Evolutionary conservation across 2,329 filamentous ascomycete species (phyloP), one percentile per base, ranked within the genome.

Genomic region (Clonostachys solani): DNA sequence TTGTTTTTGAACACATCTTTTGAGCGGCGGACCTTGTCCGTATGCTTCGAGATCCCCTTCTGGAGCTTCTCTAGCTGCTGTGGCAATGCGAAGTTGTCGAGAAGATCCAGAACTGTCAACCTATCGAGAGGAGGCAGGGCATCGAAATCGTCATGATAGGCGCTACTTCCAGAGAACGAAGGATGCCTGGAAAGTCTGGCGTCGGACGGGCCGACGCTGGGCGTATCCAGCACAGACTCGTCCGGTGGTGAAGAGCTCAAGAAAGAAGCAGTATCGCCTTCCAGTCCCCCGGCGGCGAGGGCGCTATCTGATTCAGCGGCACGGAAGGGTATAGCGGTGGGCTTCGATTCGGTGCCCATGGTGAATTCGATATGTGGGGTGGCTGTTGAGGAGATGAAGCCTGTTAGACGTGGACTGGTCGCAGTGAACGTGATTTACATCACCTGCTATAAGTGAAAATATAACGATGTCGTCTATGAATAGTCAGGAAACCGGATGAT

Each of bases 11-110:
- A 68, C 49, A 83, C 90, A 63, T 94, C 87, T 58, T 88, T 83
- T 51, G 94, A 92, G 60, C 84, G 84, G 52, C 85, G 84, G 33
- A 97, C 86, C 66, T 89, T 94, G 56, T 94, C 84, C 5, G 84
- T 92, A 67, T 96, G 92, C 6, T 83, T 81, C 29, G 86, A 86
- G 49, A 97, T 77, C 36, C 88, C 87, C 57, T 81, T 86, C 60
- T 96, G 92, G 54, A 96, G 78, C 71, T 88, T 94, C 68, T 97
- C 94, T 17, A 99, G 78, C 57, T 92, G 88, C 60, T 95, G 88
- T 2, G 91, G 87, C 33, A 99, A 75, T 6, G 92, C 89, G 53
- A 99, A 83, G 63, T 96, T 97, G 68, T 96, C 92, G 54, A 99
- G 80, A 43, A 99, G 78, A 62, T 99, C 94, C 58, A 99, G 90